Base-by-base conservation (phyloP, 768 basidiomycete genomes). In the Leucosporidium yakuticum region DNA sequence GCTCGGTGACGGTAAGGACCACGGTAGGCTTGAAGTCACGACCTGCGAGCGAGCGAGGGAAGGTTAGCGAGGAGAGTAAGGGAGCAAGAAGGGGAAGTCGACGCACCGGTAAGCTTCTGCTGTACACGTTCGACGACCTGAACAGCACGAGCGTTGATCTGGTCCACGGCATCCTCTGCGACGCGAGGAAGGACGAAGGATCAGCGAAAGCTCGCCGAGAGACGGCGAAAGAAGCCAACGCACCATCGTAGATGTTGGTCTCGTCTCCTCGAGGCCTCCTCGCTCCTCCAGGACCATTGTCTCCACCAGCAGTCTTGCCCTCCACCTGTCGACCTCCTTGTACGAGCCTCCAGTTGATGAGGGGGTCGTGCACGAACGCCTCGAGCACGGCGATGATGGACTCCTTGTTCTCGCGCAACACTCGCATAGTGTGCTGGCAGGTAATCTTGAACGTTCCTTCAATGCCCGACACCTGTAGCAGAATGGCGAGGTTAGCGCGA, bases 361-460 rank as follows among this genome's bases (percentile, higher is more conserved):
- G 81, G 19, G 96, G 96, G 76, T 99, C 96, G 75, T 98, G 97
- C 14, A 98, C 94, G 77, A 99, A 98, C 11, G 96, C 95, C 78
- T 99, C 96, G 34, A 99, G 82, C 25, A 99, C 95, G 8, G 96
- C 96, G 90, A 98, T 92, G 67, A 99, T 82, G n/a, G 93, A 96
- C 78, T 99, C 96, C 80, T 93, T 93, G 81, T 99, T 98, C 67
- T 90, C 91, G 36, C 96, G 88, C 64, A 98, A 80, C 8, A 99
- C 96, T 64, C 85, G 84, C 95, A 99, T 98, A n/a, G 91, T 75
- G 67, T 76, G 68, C 63, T 70, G 65, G 82, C 92, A 97, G 14
- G 91, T 93, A 70, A 88, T 88, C 75, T 90, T 85, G 84, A 93
- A 99, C 77, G 91, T 96, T 48, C 96, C 96, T 76, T 97, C 91